These are phyloP conservation scores for Taiwanofungus camphoratus DNA, from an alignment of 1,284 basidiomycete species.

Conservation along the genomic window DNA sequence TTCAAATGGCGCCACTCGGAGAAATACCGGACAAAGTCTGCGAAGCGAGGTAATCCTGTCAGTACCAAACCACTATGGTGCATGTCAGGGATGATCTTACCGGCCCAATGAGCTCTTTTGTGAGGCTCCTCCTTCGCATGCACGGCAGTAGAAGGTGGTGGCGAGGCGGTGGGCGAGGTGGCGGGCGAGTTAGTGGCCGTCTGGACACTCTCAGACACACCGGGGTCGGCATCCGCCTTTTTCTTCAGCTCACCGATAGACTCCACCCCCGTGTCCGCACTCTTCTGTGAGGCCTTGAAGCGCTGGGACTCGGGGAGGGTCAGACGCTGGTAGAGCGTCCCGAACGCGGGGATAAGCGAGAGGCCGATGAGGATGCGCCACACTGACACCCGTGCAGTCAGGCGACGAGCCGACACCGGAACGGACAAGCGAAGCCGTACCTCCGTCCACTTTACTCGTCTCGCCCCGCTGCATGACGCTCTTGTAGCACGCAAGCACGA, in stretches of 20 bases:
- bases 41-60: not conserved
- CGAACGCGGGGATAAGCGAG: conserved; percentile 52
- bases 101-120: conserved; percentile 36
- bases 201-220: conserved; percentile 18
- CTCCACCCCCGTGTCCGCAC: conserved; percentile 28
- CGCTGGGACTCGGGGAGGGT: conserved; percentile 68
- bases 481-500: conserved; percentile 68
- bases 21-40: conserved; percentile 48
- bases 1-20: conserved; percentile 52
- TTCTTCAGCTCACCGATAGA: conserved; percentile 33
- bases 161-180: conserved; percentile 10
- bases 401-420: too few relatives aligned
- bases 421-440: conserved; percentile 28
- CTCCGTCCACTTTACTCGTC: conserved; percentile 62
- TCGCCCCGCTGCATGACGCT: conserved; percentile 53
- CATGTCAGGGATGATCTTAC: conserved; percentile 19
- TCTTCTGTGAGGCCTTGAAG: conserved; percentile 39
- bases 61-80: not conserved
- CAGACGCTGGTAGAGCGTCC: conserved; percentile 67
- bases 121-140: conserved; percentile 8
- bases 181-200: not conserved
- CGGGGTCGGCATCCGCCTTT: conserved; percentile 24
- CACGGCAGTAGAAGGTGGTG: not conserved
- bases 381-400: conserved; percentile 23
- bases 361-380: conserved; percentile 49